Evolutionary conservation across 2,329 filamentous ascomycete species (phyloP).

Genomic region (Diaporthe citriasiana): DNA sequence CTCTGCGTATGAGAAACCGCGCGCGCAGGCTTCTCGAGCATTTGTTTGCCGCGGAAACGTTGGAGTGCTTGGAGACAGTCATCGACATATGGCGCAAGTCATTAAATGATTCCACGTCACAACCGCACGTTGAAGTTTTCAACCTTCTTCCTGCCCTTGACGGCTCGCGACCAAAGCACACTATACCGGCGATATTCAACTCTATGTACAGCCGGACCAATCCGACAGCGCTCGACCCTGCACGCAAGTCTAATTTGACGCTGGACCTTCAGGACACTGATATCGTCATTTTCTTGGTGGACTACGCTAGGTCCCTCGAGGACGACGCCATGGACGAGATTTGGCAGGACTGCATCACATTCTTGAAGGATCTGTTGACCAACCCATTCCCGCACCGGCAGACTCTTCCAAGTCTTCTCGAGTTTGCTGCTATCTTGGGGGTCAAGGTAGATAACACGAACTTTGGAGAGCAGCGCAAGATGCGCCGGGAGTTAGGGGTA

Average conservation of each 20-base stretch:
- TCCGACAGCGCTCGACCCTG: conserved; percentile 81
- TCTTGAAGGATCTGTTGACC: conserved; percentile 87
- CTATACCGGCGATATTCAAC: conserved; percentile 94
- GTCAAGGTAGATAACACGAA: conserved; percentile 98
- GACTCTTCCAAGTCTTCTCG: conserved; percentile 85
- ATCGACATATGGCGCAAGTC: conserved; percentile 83
- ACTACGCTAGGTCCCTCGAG: conserved; percentile 90
- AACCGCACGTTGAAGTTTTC: conserved; percentile 77
- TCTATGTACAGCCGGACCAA: conserved; percentile 96
- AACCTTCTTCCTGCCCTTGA: conserved; percentile 92
- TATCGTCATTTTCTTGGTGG: conserved; percentile 88
- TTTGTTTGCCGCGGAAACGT: conserved; percentile 89
- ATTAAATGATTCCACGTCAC: conserved; percentile 59
- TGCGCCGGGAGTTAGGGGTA: conserved; percentile 90
- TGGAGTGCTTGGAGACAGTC: conserved; percentile 94
- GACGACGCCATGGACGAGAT: conserved; percentile 99
- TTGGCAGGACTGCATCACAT: conserved; percentile 93
- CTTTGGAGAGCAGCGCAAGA: conserved; percentile 93
- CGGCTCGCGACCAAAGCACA: conserved; percentile 89
- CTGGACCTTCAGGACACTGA: conserved; percentile 87
- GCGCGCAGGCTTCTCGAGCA: conserved; percentile 91
- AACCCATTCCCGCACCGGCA: conserved; percentile 97
- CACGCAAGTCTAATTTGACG: conserved; percentile 88
- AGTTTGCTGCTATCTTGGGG: conserved; percentile 90
- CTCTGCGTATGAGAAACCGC: conserved; percentile 89